Evolutionary conservation across 2,329 filamentous ascomycete genomes (phyloP).

Genomic region (Cercospora sojina): DNA sequence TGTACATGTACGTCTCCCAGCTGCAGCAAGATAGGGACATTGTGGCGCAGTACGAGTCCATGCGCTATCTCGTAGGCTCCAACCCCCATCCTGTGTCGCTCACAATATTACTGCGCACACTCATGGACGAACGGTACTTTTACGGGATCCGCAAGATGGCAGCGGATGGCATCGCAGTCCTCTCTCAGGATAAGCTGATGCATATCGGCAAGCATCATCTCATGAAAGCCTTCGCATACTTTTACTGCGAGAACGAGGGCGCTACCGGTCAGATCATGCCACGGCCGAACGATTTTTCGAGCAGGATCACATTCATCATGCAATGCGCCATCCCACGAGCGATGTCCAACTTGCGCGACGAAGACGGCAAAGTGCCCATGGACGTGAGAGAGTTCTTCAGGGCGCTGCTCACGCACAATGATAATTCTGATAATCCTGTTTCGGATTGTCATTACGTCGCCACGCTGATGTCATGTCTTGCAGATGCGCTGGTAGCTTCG

Average conservation of each 20-base stretch:
- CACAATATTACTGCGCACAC: conserved; percentile 81
- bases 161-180: conserved; percentile 72
- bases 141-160: conserved; percentile 88
- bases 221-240: conserved; percentile 78
- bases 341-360: conserved; percentile 74
- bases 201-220: conserved; percentile 83
- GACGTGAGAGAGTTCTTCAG: conserved; percentile 80
- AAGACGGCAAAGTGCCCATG: conserved; percentile 72
- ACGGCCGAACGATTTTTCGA: conserved; percentile 84
- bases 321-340: conserved; percentile 80
- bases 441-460: conserved; percentile 90
- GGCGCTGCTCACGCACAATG: conserved; percentile 87
- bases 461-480: conserved; percentile 67
- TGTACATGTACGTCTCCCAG: conserved; percentile 98
- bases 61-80: conserved; percentile 34
- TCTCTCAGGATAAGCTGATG: conserved; percentile 59
- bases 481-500: conserved; percentile 52
- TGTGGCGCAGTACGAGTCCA: conserved; percentile 69
- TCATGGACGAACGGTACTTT: conserved; percentile 91
- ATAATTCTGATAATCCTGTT: conserved; percentile 83
- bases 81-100: conserved; percentile 77
- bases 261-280: conserved; percentile 56
- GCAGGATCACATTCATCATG: conserved; percentile 80
- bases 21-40: conserved; percentile 96
- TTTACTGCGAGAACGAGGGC: conserved; percentile 72